These are phyloP conservation scores for Pleurotus sapidus DNA, from an alignment of 768 basidiomycete species.

Conservation along the genomic window DNA sequence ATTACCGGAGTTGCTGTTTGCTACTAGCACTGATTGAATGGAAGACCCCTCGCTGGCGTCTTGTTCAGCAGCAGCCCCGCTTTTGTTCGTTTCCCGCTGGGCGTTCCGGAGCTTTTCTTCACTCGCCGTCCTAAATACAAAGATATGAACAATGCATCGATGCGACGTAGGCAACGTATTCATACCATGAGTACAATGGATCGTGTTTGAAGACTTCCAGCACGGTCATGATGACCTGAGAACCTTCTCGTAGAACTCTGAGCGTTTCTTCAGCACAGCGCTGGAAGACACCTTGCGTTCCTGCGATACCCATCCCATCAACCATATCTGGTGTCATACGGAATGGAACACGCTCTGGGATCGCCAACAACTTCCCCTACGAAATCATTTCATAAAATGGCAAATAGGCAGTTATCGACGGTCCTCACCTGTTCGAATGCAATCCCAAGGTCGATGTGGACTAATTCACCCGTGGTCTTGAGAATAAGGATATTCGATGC, in stretches of 20 bases:
- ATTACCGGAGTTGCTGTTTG: slow-evolving; percentile 26
- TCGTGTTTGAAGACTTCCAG: slow-evolving; percentile 97
- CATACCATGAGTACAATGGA: slow-evolving; percentile 87
- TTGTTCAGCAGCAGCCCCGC: too few species aligned
- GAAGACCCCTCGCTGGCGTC: slow-evolving; percentile 24
- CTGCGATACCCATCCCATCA: slow-evolving; percentile 89
- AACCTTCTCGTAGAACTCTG: slow-evolving; percentile 81
- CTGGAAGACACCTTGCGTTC: slow-evolving; percentile 92
- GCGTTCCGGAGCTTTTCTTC: slow-evolving; percentile 69
- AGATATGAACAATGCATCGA: background rate
- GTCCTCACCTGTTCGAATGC: slow-evolving; percentile 86
- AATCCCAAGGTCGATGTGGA: slow-evolving; percentile 96
- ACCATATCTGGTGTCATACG: slow-evolving; percentile 92
- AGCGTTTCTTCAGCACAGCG: slow-evolving; percentile 94
- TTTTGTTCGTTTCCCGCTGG: slow-evolving; percentile 27
- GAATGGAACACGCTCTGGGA: slow-evolving; percentile 93
- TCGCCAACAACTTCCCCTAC: slow-evolving; percentile 68
- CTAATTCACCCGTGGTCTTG: slow-evolving; percentile 75
- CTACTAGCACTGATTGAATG: slow-evolving; percentile 13
- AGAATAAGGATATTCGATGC: slow-evolving; percentile 91
- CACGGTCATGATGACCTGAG: slow-evolving; percentile 89
- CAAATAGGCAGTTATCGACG: background rate
- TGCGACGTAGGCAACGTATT: background rate
- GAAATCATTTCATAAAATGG: background rate
- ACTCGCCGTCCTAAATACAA: slow-evolving; percentile 63